These are phyloP conservation scores for Iris macrosiphon DNA, from an alignment of 106 monocot genomes.

Conservation along the genomic window DNA sequence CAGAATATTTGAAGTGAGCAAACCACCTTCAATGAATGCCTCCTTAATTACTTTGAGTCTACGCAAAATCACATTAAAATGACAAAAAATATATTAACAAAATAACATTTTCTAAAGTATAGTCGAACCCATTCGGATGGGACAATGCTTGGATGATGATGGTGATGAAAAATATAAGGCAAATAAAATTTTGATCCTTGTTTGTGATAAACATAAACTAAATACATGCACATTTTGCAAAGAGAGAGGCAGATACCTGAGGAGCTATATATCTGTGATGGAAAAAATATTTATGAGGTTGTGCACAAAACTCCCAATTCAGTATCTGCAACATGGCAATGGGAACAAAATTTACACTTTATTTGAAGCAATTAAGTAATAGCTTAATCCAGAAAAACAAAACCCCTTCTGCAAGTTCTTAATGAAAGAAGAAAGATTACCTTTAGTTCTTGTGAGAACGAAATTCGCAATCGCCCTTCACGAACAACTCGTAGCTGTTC, in stretches of 20 bases:
- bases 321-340: slow-evolving; percentile 45
- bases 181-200: too few relatives aligned
- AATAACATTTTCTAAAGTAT: background rate
- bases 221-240: too few relatives aligned
- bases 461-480: slow-evolving; percentile 69
- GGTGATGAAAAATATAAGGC: too few relatives aligned
- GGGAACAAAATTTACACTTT: background rate
- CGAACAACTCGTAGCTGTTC: slow-evolving; percentile 79
- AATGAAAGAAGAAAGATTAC: slow-evolving; percentile 14
- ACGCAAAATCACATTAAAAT: background rate
- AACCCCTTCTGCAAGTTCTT: background rate
- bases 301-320: slow-evolving; percentile 87
- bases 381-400: background rate
- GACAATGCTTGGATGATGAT: too few relatives aligned
- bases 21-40: too few relatives aligned
- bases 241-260: slow-evolving; percentile 39
- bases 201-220: too few relatives aligned
- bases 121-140: too few relatives aligned
- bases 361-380: too few relatives aligned
- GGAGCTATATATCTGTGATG: slow-evolving; percentile 65
- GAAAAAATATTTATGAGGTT: slow-evolving; percentile 68
- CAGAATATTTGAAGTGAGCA: too few relatives aligned
- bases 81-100: background rate
- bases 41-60: too few relatives aligned
- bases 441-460: slow-evolving; percentile 83